A percentile compares a stretch with the other conserved stretches of the same genome.
phyloP scores from a whole-genome alignment of 352 stramenopile species.

The Globisporangium ultimum region DNA sequence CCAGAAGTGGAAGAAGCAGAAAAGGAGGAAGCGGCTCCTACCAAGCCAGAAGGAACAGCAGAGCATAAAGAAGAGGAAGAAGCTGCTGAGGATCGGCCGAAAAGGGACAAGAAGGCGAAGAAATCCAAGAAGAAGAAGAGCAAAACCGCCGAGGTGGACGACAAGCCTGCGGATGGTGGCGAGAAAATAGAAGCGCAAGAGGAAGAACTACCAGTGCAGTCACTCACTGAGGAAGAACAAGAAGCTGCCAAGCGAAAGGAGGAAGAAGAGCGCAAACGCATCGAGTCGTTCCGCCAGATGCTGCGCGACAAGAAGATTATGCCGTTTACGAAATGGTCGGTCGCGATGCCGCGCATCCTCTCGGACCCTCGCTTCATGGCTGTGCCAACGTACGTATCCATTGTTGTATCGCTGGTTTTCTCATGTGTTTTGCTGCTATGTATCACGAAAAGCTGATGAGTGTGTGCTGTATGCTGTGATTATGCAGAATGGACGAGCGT shows the following conservation, averaged over 20 bases:
- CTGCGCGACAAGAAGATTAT: constrained; percentile 84
- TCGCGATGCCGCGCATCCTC: constrained; percentile 69
- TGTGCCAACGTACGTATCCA: constrained; percentile 37
- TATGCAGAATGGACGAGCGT: constrained; percentile 69
- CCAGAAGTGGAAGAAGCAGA: constrained; percentile 13
- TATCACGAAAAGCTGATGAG: neutral
- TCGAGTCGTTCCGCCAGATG: constrained; percentile 64
- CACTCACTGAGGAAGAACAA: constrained; percentile 21
- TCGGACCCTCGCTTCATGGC: constrained; percentile 71
- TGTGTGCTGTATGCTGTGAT: constrained; percentile 4
- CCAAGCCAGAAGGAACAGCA: too few relatives aligned
- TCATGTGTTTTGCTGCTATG: neutral
- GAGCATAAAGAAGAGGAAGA: neutral
- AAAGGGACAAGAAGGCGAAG: constrained; percentile 21
- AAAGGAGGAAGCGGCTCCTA: constrained; percentile 3
- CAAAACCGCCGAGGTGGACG: constrained; percentile 18
- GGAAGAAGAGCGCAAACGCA: constrained; percentile 41
- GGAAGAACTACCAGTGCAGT: neutral
- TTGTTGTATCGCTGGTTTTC: neutral
- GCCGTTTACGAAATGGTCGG: constrained; percentile 81
- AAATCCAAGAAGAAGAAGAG: constrained; percentile 13
- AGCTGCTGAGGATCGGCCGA: constrained; percentile 11
- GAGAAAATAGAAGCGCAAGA: constrained; percentile 10
- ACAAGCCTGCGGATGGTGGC: constrained; percentile 23
- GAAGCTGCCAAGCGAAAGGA: constrained; percentile 24